Percentiles rank a stretch among this genome's conserved stretches.
phyloP scores from a whole-genome alignment of 352 stramenopile genomes.

The Saprolegnia diclina region DNA sequence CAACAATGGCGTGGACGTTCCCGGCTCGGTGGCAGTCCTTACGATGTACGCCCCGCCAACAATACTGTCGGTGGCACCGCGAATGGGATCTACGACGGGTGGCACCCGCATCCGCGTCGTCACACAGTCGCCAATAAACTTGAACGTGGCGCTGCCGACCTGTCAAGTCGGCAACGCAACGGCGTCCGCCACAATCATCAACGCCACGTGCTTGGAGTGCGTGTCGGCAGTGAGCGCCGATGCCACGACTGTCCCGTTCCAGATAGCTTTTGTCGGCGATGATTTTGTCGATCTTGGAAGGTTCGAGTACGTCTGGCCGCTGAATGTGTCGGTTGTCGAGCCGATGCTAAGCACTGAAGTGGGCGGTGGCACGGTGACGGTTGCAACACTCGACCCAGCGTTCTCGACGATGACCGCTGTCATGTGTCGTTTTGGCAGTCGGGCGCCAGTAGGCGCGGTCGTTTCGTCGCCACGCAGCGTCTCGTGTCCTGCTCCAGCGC shows the following conservation, averaged over 20 bases:
- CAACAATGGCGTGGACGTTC: background rate
- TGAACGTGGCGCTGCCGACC: background rate
- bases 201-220: background rate
- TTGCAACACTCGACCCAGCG: background rate
- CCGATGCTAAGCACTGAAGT: background rate
- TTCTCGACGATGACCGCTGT: background rate
- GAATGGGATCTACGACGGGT: background rate
- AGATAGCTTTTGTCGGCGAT: background rate
- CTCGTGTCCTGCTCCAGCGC: conserved; percentile 32
- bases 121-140: background rate
- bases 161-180: background rate
- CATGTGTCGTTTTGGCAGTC: conserved; percentile 40
- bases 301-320: conserved; percentile 2
- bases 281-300: conserved; percentile 1
- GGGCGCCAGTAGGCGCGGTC: conserved; percentile 22
- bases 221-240: background rate
- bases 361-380: conserved; percentile 4
- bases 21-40: background rate
- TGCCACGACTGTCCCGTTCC: background rate
- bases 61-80: background rate
- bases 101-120: background rate
- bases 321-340: background rate
- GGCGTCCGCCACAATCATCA: background rate
- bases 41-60: background rate
- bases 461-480: conserved; percentile 33